Evolutionary conservation across 2,329 filamentous ascomycete genomes (phyloP), one percentile per base, ranked within the genome.

Genomic region (Colletotrichum lupini): DNA sequence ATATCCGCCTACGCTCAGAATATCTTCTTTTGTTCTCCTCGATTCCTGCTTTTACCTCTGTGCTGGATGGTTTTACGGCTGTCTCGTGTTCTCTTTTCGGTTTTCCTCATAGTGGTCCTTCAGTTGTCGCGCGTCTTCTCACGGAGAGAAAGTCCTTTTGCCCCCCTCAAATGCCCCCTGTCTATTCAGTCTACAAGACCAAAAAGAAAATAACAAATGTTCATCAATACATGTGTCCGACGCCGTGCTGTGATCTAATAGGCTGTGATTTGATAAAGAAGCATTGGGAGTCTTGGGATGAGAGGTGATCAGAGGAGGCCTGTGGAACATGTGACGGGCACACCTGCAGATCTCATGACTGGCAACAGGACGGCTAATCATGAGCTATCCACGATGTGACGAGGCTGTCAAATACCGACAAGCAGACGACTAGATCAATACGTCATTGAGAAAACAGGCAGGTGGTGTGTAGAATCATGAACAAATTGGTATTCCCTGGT

Each of bases 31-130:
- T 68, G 52, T 72, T 67, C 52, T 63, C 52, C 62, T 28, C 59
- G 42, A 68, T 63, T 68, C 70, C 73, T 67, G 68, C 66, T 71
- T 68, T 57, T 55, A 60, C 62, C 73, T 67, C 71, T 71, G 63
- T 74, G 63, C 70, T 69, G 72, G 68, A 74, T 74, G 68, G 72
- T 67, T 75, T 75, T 74, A 74, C 72, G 74, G 74, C 74, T 75
- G 67, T 75, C 74, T 74, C 64, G 59, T 75, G 65, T 67, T 75
- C 56, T 74, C 60, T 65, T 72, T 74, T 75, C 67, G 56, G 74
- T 75, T 74, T 69, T 73, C 69, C 55, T 74, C 67, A 58, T 73
- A 73, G 59, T 70, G 69, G 73, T 74, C 53, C 58, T 74, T 74
- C 58, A 61, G 42, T 68, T 60, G 69, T 74, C 37, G 73, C 59